Base-by-base conservation (phyloP, 345 rosid species). In the Ailanthus altissimus region DNA sequence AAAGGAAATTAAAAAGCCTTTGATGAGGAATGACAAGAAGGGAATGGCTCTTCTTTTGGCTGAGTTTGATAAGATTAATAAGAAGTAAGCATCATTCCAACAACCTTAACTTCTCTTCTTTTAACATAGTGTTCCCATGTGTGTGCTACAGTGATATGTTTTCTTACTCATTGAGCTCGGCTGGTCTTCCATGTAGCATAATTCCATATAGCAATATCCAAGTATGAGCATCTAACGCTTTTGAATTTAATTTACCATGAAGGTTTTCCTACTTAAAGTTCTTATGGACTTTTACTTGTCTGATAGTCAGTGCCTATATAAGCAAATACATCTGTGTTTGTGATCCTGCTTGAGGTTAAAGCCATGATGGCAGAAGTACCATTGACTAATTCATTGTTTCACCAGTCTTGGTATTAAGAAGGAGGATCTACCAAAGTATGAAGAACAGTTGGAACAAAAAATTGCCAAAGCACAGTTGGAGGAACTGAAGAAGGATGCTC, bases 401-500 rank as follows among this genome's bases (percentile, higher is more conserved):
- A 46, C 23, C 75, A 97, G 98, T 90, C 96, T 97, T 80, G 99
- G 99, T 58, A 86, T 97, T 18, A 85, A 74, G 58, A 90, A 78
- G 88, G 95, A 91, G 86, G 96, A 94, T 80, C 90, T 97, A 36
- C 97, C 99, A 2, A 97, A 94, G 81, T 92, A 92, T 67, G 98
- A 92, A 82, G 97, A 94, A 74, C 77, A 88, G 51, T 68, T 92
- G 75, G 99, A 97, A 78, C 88, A 83, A 43, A 91, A 88, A 88
- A 84, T 94, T 70, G 90, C 99, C 57, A 91, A 93, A 72, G 94
- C 97, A 62, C 97, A 94, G 68, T 66, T 97, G 81, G 96, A 87
- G 83, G 97, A 97, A 70, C 86, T 94, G 82, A 94, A 92, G 88
- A 91, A 93, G 80, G 94, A 92, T 73, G 97, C 97, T 56, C 50